Conservation (phyloP, 2,329 filamentous ascomycete species). For the Epichloe gansuensis region DNA sequence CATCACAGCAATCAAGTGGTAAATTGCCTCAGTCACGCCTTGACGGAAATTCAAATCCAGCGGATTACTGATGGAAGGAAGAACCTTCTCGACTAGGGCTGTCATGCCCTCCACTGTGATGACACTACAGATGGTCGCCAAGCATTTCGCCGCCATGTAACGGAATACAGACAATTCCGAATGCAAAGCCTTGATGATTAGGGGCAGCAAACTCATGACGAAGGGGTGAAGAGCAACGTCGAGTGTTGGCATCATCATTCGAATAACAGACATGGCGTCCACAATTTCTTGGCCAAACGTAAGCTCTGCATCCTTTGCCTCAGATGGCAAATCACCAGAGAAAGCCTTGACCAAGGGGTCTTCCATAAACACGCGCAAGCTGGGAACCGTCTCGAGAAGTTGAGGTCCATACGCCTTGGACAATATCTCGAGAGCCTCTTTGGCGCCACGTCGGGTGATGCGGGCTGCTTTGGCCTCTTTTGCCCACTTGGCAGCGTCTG, state of each 20-base stretch:
- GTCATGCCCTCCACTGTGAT: constrained; percentile 95
- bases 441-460: constrained; percentile 83
- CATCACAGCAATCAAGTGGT: constrained; percentile 97
- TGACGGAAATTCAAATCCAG: constrained; percentile 81
- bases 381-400: constrained; percentile 74
- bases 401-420: constrained; percentile 64
- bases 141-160: constrained; percentile 93
- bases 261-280: constrained; percentile 83
- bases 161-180: constrained; percentile 83
- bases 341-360: constrained; percentile 66
- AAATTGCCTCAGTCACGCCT: constrained; percentile 88
- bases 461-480: constrained; percentile 77
- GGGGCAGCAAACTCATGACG: constrained; percentile 69
- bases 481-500: constrained; percentile 81
- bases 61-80: constrained; percentile 85
- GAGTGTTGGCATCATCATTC: constrained; percentile 86
- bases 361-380: constrained; percentile 69
- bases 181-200: constrained; percentile 77
- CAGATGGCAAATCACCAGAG: constrained; percentile 52
- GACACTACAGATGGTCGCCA: constrained; percentile 94
- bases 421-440: constrained; percentile 83
- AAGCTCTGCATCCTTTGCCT: constrained; percentile 60
- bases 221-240: constrained; percentile 63
- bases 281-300: constrained; percentile 83
- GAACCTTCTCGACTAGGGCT: constrained; percentile 79